These are phyloP conservation scores for Cadophora sp. DNA, from an alignment of 2,329 filamentous ascomycete species.

Conservation along the genomic window DNA sequence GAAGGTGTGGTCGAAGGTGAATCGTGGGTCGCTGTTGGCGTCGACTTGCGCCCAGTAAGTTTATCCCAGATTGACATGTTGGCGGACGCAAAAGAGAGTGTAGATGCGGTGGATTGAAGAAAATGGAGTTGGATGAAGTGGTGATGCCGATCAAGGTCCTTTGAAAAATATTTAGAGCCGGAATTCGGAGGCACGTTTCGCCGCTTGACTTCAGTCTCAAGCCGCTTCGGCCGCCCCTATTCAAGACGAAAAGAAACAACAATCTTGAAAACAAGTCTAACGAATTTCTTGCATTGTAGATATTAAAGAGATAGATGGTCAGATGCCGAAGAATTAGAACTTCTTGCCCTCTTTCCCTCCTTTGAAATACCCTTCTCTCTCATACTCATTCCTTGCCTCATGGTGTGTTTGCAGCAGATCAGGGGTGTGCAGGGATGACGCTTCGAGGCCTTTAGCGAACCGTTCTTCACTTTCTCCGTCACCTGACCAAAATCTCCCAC, in stretches of 20 bases:
- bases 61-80: constrained; percentile 50
- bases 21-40: constrained; percentile 38
- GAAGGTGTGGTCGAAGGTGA: constrained; percentile 37
- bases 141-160: constrained; percentile 1
- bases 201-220: constrained; percentile 13
- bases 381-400: not conserved
- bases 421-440: not conserved
- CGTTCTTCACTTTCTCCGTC: constrained; percentile 11
- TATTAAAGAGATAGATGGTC: not conserved
- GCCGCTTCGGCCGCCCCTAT: not conserved
- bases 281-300: not conserved
- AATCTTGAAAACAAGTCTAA: not conserved
- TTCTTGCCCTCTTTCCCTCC: not conserved
- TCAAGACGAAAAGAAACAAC: not conserved
- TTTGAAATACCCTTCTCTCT: not conserved
- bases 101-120: constrained; percentile 4
- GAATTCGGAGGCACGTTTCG: constrained; percentile 9
- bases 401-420: not conserved
- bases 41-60: constrained; percentile 47
- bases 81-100: constrained; percentile 20
- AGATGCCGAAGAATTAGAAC: not conserved
- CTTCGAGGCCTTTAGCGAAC: constrained; percentile 13
- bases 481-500: constrained; percentile 1
- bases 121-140: not conserved
- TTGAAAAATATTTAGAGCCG: constrained; percentile 20